Evolutionary conservation across 2,329 filamentous ascomycete genomes (phyloP).

Genomic region (Neofusicoccum ribis): DNA sequence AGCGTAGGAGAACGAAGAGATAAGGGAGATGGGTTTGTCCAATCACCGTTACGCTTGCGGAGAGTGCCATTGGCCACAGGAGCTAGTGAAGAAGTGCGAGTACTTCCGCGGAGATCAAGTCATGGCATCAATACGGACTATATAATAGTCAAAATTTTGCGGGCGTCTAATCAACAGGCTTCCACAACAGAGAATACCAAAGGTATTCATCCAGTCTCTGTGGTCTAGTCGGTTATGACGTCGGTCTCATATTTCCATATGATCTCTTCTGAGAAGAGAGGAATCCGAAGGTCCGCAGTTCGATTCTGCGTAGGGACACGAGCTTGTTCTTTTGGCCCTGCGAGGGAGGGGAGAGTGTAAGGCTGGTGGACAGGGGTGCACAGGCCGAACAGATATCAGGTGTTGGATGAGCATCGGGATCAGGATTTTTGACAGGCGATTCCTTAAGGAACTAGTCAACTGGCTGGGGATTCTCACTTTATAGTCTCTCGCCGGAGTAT

Average conservation of each 20-base stretch:
- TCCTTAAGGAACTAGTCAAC: too few species aligned
- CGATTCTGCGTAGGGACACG: conserved; percentile 12
- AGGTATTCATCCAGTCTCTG: neutral
- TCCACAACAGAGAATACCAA: neutral
- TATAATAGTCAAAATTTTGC: neutral
- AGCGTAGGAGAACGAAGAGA: neutral
- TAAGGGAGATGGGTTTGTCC: conserved; percentile 9
- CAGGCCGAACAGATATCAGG: too few species aligned
- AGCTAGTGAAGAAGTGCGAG: neutral
- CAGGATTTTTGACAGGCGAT: too few species aligned
- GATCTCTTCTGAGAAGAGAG: conserved; percentile 16
- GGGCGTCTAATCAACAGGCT: neutral
- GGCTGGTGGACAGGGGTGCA: too few species aligned
- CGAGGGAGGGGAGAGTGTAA: too few species aligned
- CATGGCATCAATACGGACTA: neutral
- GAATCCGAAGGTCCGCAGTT: conserved; percentile 18
- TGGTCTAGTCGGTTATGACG: conserved; percentile 21
- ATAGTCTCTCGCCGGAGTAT: too few species aligned
- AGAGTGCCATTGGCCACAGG: neutral
- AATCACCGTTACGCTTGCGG: neutral
- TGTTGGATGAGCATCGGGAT: too few species aligned
- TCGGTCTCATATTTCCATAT: conserved; percentile 18
- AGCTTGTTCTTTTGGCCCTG: neutral
- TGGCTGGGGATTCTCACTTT: too few species aligned
- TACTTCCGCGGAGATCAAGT: conserved; percentile 1